A percentile compares a stretch with the other conserved stretches of the same genome.
These are phyloP conservation scores for Penicillium sp. DNA, from an alignment of 2,329 filamentous ascomycete genomes.

Conservation along the genomic window DNA sequence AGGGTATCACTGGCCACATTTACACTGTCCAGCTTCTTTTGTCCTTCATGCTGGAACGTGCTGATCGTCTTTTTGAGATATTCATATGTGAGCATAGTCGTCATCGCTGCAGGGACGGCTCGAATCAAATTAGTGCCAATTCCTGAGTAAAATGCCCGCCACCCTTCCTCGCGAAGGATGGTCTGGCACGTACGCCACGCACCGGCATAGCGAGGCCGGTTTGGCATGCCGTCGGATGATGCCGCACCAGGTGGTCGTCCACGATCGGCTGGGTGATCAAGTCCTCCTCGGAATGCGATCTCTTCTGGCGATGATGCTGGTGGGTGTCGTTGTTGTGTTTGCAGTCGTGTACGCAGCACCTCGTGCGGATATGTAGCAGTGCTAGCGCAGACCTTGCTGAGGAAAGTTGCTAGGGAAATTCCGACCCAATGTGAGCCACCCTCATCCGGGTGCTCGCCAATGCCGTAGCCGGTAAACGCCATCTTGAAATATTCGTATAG, in stretches of 20 bases:
- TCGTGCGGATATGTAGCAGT: slow-evolving; percentile 96
- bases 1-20: slow-evolving; percentile 10
- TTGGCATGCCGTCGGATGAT: slow-evolving; percentile 56
- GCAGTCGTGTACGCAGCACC: slow-evolving; percentile 85
- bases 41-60: slow-evolving; percentile 52
- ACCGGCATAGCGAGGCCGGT: slow-evolving; percentile 64
- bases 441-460: slow-evolving; percentile 65
- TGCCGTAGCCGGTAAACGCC: slow-evolving; percentile 81
- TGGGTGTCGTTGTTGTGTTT: slow-evolving; percentile 78
- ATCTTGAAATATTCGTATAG: slow-evolving; percentile 92
- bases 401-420: slow-evolving; percentile 79
- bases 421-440: slow-evolving; percentile 72
- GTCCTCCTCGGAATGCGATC: slow-evolving; percentile 44
- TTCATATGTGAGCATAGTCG: slow-evolving; percentile 97
- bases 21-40: slow-evolving; percentile 23
- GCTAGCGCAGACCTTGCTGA: slow-evolving; percentile 92
- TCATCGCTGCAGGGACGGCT: slow-evolving; percentile 90
- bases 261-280: slow-evolving; percentile 41
- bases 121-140: slow-evolving; percentile 98
- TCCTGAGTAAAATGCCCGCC: slow-evolving; percentile 93
- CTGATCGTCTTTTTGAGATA: slow-evolving; percentile 58
- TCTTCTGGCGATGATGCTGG: slow-evolving; percentile 47
- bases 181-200: slow-evolving; percentile 76
- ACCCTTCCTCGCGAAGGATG: slow-evolving; percentile 87
- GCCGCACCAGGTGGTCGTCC: slow-evolving; percentile 39